These are phyloP conservation scores for Penicillium coffeae DNA, from an alignment of 495 filamentous ascomycete genomes.

Conservation along the genomic window DNA sequence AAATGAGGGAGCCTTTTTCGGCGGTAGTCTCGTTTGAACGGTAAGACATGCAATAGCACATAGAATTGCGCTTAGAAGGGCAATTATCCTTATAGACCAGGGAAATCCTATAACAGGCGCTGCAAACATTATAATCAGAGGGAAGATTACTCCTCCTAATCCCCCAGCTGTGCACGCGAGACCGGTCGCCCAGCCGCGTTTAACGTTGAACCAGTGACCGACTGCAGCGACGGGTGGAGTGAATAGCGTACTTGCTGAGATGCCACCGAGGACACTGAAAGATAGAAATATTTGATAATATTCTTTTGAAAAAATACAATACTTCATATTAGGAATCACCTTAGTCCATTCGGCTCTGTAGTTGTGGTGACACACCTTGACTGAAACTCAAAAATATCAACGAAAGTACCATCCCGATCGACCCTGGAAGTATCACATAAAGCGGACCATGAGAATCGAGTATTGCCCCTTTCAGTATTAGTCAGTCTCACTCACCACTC, in stretches of 20 bases:
- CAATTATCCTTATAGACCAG: slow-evolving; percentile 69
- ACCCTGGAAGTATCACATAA: slow-evolving; percentile 22
- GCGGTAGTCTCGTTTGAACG: slow-evolving; percentile 19
- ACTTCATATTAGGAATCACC: no score
- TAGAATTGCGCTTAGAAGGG: slow-evolving; percentile 56
- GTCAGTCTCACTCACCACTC: not conserved
- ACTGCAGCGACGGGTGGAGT: slow-evolving; percentile 57
- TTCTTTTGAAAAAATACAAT: no score
- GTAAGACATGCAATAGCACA: slow-evolving; percentile 24
- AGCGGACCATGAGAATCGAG: slow-evolving; percentile 26
- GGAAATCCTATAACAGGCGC: slow-evolving; percentile 63
- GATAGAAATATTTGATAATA: slow-evolving; percentile 43
- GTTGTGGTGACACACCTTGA: slow-evolving; percentile 29
- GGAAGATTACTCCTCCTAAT: slow-evolving; percentile 69
- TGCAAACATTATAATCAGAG: slow-evolving; percentile 60
- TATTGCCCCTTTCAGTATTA: slow-evolving; percentile 20
- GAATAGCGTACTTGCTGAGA: slow-evolving; percentile 49
- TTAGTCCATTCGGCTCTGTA: slow-evolving; percentile 16
- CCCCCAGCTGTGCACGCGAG: slow-evolving; percentile 67
- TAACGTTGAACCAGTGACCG: slow-evolving; percentile 66
- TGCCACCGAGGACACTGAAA: slow-evolving; percentile 35
- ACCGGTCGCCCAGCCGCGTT: slow-evolving; percentile 68
- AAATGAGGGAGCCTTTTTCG: slow-evolving; percentile 6
- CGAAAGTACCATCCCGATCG: slow-evolving; percentile 24
- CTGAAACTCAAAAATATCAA: slow-evolving; percentile 47